phyloP scores from a whole-genome alignment of 495 filamentous ascomycete genomes.

The Annulohypoxylon bovei region DNA sequence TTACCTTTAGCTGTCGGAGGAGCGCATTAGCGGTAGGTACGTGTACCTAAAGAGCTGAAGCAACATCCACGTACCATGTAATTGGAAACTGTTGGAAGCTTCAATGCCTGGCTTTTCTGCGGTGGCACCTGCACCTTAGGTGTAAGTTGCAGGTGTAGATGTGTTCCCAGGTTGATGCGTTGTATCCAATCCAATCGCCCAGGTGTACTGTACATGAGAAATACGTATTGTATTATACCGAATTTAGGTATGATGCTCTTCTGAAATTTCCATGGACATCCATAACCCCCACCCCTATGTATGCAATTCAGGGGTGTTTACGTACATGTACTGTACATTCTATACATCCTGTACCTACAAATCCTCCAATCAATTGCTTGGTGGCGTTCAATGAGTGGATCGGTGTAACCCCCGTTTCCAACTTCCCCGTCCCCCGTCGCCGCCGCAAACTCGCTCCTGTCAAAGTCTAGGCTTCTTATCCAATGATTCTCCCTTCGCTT shows the following conservation, averaged over 20 bases:
- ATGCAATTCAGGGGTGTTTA: slow-evolving; percentile 1
- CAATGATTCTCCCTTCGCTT: slow-evolving; percentile 29
- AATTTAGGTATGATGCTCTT: neutral
- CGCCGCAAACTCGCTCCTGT: slow-evolving; percentile 36
- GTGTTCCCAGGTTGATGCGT: neutral
- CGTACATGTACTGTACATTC: slow-evolving; percentile 13
- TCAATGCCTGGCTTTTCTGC: slow-evolving; percentile 6
- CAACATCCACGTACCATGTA: too few species aligned
- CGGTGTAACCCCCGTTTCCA: slow-evolving; percentile 7
- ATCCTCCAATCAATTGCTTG: slow-evolving; percentile 3
- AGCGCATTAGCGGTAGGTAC: slow-evolving; percentile 10
- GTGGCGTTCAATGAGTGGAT: slow-evolving; percentile 31
- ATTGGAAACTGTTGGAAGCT: slow-evolving; percentile 16
- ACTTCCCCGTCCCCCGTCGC: slow-evolving; percentile 29
- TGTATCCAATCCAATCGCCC: slow-evolving; percentile 1
- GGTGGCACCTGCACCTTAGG: slow-evolving; percentile 22
- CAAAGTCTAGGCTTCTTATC: slow-evolving; percentile 31
- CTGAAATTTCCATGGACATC: neutral
- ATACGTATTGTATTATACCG: slow-evolving; percentile 12
- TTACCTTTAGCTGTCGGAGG: slow-evolving; percentile 6
- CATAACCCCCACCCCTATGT: slow-evolving; percentile 1
- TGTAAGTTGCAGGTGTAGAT: slow-evolving; percentile 10
- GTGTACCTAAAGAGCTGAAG: too few species aligned
- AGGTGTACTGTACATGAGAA: slow-evolving; percentile 4
- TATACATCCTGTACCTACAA: neutral